Conservation (phyloP, 139 green algal genomes). For the Desmodesmus armatus region DNA sequence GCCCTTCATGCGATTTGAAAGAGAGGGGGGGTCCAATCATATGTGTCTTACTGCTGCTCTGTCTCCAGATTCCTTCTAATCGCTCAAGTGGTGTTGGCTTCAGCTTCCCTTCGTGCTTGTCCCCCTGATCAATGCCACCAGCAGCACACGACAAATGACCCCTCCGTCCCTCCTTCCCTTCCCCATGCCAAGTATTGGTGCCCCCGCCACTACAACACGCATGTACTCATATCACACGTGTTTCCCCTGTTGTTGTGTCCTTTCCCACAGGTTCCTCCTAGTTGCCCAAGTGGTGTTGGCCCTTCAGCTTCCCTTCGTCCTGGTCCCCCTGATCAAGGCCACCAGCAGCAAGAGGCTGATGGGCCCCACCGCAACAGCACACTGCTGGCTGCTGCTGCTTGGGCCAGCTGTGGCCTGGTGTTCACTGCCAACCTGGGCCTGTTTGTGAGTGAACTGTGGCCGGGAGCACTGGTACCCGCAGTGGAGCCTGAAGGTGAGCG, state of each 20-base stretch:
- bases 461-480: constrained; percentile 50
- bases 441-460: constrained; percentile 54
- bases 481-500: constrained; percentile 33
- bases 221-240: no score
- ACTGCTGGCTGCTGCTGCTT: constrained; percentile 48
- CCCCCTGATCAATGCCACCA: constrained; percentile 75
- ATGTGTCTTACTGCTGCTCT: not conserved
- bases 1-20: no score
- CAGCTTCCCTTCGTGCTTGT: constrained; percentile 73
- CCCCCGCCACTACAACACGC: no score
- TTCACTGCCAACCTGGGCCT: constrained; percentile 69
- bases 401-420: constrained; percentile 56
- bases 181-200: no score
- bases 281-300: constrained; percentile 71
- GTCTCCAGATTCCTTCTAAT: constrained; percentile 72
- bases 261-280: constrained; percentile 72
- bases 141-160: constrained; percentile 55
- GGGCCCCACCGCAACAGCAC: constrained; percentile 54
- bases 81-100: constrained; percentile 71
- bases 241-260: not conserved
- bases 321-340: constrained; percentile 74
- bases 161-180: no score
- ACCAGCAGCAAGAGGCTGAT: constrained; percentile 61
- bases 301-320: constrained; percentile 70
- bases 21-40: no score